A percentile compares a stretch with the other conserved stretches of the same genome.
phyloP scores from a whole-genome alignment of 2,329 filamentous ascomycete species.

The Epichloe scottii region DNA sequence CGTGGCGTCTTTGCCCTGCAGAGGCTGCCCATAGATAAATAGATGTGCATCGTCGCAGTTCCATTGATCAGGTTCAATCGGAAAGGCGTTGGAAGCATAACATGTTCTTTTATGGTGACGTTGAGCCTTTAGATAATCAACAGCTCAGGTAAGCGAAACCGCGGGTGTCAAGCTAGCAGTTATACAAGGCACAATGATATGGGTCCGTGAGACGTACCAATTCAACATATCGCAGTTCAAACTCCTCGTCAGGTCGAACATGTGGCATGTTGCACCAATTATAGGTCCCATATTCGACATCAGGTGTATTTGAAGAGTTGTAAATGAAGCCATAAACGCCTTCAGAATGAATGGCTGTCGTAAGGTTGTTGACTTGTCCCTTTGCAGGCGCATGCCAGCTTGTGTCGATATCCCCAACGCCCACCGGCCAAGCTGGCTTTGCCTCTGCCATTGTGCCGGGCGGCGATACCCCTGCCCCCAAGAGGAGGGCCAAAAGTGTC shows the following conservation, averaged over 20 bases:
- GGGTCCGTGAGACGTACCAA: slow-evolving; percentile 34
- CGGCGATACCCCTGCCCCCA: neutral
- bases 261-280: slow-evolving; percentile 88
- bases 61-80: slow-evolving; percentile 60
- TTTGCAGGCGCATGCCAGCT: slow-evolving; percentile 46
- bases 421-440: neutral
- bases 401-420: slow-evolving; percentile 21
- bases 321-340: slow-evolving; percentile 66
- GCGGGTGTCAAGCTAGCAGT: no score
- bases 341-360: slow-evolving; percentile 39
- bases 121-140: slow-evolving; percentile 42
- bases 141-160: no score
- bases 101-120: slow-evolving; percentile 78
- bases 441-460: neutral
- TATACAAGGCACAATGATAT: no score
- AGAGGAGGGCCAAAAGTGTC: neutral
- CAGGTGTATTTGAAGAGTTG: slow-evolving; percentile 49
- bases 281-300: slow-evolving; percentile 48
- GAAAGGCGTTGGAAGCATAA: slow-evolving; percentile 67
- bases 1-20: slow-evolving; percentile 35
- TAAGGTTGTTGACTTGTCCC: slow-evolving; percentile 48
- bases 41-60: slow-evolving; percentile 57
- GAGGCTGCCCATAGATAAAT: slow-evolving; percentile 54
- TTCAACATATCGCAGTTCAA: slow-evolving; percentile 62
- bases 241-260: slow-evolving; percentile 44